Evolutionary conservation across 371 early-diverging fungal genomes (phyloP), one percentile per base, ranked within the genome.

Genomic region (Mortierella polycephala): DNA sequence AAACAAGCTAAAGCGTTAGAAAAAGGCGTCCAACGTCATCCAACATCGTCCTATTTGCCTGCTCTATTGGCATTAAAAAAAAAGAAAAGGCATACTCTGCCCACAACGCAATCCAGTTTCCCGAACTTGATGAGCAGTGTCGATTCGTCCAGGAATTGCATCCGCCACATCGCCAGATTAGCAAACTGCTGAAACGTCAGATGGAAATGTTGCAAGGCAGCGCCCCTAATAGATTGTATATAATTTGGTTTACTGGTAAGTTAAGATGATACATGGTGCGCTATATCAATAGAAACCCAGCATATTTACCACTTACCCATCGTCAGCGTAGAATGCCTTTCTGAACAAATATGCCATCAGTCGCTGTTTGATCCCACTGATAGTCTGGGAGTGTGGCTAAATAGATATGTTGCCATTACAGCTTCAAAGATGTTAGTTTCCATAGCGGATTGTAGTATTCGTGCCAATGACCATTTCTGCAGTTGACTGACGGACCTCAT

Each of bases 41-140:
- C 46, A 16, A 5, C 16, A 16, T 46, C 11, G 1, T 2, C 46
- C 46, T 1, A 11, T 46, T 3, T 46, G 11, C 46, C 16, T 16
- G 46, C 16, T 13, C 11, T 46, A 46, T 46, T 11, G 11, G 5
- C 46, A 46, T 46, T 16, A 9, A 14, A 7, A 9, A 11, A 16
- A 37, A 7, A 54, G 12, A 2, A 12, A 30, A 13, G 18, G 20
- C 64, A 46, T 82, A 85, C 89, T 62, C 81, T 58, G 11, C 87
- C 84, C 16, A 80, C 56, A 13, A 85, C 83, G 57, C 84, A 82
- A 13, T 86, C 86, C 23, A 83, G 46, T 46, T 72, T 80, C 21
- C 88, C 88, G 65, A 89, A 84, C 71, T 91, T 91, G 70, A 92
- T 85, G 30, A 92, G 69, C 18, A 92, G 49, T 21, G 84, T 82